These are phyloP conservation scores for Chrysanthemum lavandulifolium DNA, from an alignment of 129 eudicot species.

Conservation along the genomic window DNA sequence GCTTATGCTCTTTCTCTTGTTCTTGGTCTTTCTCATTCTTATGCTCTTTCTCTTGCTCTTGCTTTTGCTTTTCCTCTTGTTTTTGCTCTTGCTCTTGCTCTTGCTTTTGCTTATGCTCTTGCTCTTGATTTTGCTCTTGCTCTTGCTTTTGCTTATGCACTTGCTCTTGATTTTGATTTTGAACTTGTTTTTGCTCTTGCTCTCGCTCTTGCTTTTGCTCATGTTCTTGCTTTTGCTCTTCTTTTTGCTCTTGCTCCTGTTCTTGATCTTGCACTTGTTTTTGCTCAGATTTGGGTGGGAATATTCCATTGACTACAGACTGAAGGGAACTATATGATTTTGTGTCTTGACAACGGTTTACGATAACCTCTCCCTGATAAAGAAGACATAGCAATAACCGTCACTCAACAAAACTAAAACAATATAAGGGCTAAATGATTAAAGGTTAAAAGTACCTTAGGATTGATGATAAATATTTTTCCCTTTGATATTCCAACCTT, in stretches of 20 bases:
- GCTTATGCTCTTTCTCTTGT: not conserved
- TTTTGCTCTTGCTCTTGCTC: not conserved
- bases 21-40: too few relatives aligned
- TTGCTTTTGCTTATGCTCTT: not conserved
- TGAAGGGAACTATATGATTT: conserved; percentile 81
- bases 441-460: conserved; percentile 53
- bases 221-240: not conserved
- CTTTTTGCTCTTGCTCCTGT: not conserved
- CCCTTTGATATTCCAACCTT: conserved; percentile 89
- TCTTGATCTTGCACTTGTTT: not conserved
- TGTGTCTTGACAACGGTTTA: conserved; percentile 63
- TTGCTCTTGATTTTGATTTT: too few relatives aligned
- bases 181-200: not conserved
- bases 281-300: conserved; percentile 42
- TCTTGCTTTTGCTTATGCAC: not conserved
- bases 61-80: not conserved
- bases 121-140: too few relatives aligned
- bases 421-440: not conserved
- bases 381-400: not conserved
- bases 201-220: not conserved
- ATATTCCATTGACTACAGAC: conserved; percentile 67
- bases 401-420: not conserved
- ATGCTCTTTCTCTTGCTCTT: not conserved
- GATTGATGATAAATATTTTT: conserved; percentile 86
- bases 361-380: conserved; percentile 77